Evolutionary conservation across 495 filamentous ascomycete genomes (phyloP).

Genomic region (Neurospora sp.): DNA sequence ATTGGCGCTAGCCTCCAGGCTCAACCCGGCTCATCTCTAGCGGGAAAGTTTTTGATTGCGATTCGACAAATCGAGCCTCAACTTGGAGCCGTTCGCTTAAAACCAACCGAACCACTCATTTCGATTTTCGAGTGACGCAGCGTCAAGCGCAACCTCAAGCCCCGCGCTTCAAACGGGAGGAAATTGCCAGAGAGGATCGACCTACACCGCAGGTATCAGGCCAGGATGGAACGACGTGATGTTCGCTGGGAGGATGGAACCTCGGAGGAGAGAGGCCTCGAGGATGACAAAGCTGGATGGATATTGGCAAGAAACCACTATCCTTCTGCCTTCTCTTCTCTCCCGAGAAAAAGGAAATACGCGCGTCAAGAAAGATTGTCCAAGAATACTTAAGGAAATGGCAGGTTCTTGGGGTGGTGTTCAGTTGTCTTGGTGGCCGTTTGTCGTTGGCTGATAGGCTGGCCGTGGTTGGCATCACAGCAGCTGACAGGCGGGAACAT

Average conservation of each 20-base stretch:
- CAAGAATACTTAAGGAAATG: neutral
- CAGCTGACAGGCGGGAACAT: neutral
- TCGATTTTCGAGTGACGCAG: neutral
- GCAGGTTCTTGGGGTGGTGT: neutral
- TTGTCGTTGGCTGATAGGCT: neutral
- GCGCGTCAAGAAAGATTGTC: neutral
- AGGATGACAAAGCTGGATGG: neutral
- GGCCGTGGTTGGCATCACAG: neutral
- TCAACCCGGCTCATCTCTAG: neutral
- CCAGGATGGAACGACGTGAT: neutral
- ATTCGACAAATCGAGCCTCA: neutral
- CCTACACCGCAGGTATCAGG: neutral
- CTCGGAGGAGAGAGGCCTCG: neutral
- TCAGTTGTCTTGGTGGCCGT: neutral
- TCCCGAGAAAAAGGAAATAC: neutral
- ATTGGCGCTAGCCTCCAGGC: neutral
- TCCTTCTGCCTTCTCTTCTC: neutral
- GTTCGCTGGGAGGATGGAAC: neutral
- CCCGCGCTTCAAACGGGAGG: neutral
- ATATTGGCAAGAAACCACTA: neutral
- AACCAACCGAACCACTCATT: neutral
- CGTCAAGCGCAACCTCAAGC: neutral
- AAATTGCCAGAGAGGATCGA: neutral
- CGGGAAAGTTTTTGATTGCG: neutral
- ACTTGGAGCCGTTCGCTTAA: neutral